Base-by-base conservation (phyloP, 2,329 filamentous ascomycete genomes). In the Orbilia brochopaga region DNA sequence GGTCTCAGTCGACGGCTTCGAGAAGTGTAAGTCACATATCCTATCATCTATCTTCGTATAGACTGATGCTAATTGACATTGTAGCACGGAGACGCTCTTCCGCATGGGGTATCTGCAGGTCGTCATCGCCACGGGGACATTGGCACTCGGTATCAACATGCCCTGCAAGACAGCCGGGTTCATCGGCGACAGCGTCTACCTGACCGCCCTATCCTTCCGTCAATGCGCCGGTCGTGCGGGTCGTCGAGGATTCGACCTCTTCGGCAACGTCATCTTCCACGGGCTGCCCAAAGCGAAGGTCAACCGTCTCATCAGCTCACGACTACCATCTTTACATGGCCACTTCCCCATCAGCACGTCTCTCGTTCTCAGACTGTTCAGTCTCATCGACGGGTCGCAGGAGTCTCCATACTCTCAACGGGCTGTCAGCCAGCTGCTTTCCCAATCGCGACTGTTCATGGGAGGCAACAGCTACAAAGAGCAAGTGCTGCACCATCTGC, bases 91-190 rank as follows among this genome's bases (percentile, higher is more conserved):
- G 77, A 88, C 90, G 69, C 80, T 91, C 6, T 92, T 91, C 79
- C 84, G 90, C 7, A 88, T 85, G 77, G 88, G 89, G 0, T 92
- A 85, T 76, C 79, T 92, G 44, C 83, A 85, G 6, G 86, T 89
- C 0, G 86, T 92, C 27, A 83, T 92, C 24, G 89, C 90, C 0
- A 92, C 90, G 0, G 90, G 89, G 0, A 67, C 67, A 11, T 35
- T 69, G 15, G 61, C 73, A 5, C 42, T 70, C 17, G 66, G 66
- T 81, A 89, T 93, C 80, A 93, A 91, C 75, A 90, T 91, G 88
- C 90, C 90, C 8, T 92, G 89, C 78, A 90, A 90, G 78, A 93
- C 90, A 0, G 89, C 92, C 0, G 85, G 91, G 0, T 93, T 93
- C 78, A 84, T 83, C 15, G 89, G 88, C 0, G 89, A 92, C 77